Conservation (phyloP, 148 eudicot species). For the Vaccinium vitisidaea region DNA sequence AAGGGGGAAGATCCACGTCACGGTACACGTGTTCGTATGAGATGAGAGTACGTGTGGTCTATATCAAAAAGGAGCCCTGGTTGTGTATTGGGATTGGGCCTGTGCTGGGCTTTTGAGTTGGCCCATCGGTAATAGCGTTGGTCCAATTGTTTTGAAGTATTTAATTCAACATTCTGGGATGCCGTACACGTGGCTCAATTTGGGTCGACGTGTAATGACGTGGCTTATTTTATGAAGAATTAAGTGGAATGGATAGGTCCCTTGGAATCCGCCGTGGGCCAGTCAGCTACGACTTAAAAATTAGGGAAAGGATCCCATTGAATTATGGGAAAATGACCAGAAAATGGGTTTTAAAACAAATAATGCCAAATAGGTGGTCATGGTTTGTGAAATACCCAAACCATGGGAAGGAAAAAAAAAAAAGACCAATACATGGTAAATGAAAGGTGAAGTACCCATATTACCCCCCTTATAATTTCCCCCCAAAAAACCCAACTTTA, state of each 20-base stretch:
- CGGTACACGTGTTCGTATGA: slow-evolving; percentile 6
- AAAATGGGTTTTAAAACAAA: too few species aligned
- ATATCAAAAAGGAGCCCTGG: background rate
- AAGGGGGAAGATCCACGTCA: slow-evolving; percentile 30
- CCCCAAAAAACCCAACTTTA: too few species aligned
- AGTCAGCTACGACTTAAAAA: background rate
- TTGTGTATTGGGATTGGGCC: background rate
- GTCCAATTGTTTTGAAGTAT: slow-evolving; percentile 4
- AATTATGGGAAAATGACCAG: too few species aligned
- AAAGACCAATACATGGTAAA: too few species aligned
- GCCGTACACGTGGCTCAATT: slow-evolving; percentile 32
- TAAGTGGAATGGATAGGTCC: slow-evolving; percentile 2
- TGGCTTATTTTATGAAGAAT: slow-evolving; percentile 19
- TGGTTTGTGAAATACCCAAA: too few species aligned
- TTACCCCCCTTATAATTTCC: too few species aligned
- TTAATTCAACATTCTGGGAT: slow-evolving; percentile 2
- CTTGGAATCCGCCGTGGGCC: slow-evolving; percentile 14
- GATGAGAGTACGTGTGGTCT: background rate
- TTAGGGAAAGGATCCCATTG: too few species aligned
- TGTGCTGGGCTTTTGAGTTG: slow-evolving; percentile 37
- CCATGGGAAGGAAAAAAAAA: too few species aligned
- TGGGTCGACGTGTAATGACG: slow-evolving; percentile 39
- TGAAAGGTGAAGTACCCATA: too few species aligned
- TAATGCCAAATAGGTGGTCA: too few species aligned
- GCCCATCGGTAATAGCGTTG: slow-evolving; percentile 23